phyloP scores from a whole-genome alignment of 345 rosid species.

The Anacardium occidentale region DNA sequence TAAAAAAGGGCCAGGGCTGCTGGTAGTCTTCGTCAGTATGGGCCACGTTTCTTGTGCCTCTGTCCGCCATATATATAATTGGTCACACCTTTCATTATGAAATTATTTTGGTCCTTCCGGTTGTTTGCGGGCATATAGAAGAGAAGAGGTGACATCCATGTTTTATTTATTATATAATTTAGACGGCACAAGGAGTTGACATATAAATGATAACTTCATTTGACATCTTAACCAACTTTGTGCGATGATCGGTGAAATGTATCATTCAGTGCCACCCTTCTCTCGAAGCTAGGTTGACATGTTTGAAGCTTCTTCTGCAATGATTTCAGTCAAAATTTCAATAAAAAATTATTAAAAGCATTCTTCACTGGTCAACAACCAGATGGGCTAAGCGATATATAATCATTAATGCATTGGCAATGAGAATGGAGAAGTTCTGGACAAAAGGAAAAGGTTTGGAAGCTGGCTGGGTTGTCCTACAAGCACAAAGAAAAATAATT shows the following conservation, averaged over 20 bases:
- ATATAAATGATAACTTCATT: not conserved
- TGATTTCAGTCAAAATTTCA: conserved; percentile 6
- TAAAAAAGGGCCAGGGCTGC: conserved; percentile 1
- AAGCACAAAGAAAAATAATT: not conserved
- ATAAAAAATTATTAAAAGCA: conserved; percentile 2
- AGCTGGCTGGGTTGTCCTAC: not conserved
- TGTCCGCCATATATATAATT: conserved; percentile 15
- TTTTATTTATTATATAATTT: no score
- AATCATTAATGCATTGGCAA: not conserved
- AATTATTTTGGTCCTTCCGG: conserved; percentile 9
- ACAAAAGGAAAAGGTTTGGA: not conserved
- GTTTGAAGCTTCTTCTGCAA: not conserved
- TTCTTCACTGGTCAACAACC: conserved; percentile 18
- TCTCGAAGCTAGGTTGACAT: conserved; percentile 7
- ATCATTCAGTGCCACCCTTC: not conserved
- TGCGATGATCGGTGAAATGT: not conserved
- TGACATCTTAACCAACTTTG: not conserved
- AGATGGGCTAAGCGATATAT: not conserved
- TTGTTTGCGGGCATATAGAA: not conserved
- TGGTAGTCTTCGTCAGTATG: conserved; percentile 5
- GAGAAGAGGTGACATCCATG: not conserved
- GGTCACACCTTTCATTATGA: not conserved
- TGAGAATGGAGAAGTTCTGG: not conserved
- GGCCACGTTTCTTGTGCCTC: conserved; percentile 23
- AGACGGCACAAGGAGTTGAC: conserved; percentile 22